A percentile compares a stretch with the other conserved stretches of the same genome.
phyloP scores from a whole-genome alignment of 164 flowering plant species.

The Malania oleifera region DNA sequence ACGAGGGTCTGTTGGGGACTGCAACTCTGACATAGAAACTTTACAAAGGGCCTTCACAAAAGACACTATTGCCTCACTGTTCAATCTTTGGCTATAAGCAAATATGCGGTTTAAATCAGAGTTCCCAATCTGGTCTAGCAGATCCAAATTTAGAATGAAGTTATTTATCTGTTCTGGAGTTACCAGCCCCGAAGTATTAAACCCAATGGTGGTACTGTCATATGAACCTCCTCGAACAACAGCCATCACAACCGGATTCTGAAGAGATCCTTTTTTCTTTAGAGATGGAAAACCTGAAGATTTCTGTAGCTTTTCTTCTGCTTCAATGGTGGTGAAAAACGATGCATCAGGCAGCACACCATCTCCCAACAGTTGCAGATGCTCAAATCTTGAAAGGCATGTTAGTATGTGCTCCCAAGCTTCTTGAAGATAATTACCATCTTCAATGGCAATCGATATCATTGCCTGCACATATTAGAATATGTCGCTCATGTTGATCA shows the following conservation, averaged over 20 bases:
- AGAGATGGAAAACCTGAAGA: constrained; percentile 50
- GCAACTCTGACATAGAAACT: constrained; percentile 91
- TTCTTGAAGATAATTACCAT: constrained; percentile 92
- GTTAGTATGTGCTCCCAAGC: constrained; percentile 98
- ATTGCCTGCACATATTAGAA: constrained; percentile 55
- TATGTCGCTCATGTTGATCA: not conserved
- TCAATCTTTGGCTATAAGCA: constrained; percentile 94
- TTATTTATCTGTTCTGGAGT: constrained; percentile 82
- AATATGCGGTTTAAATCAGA: constrained; percentile 95
- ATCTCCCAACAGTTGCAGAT: constrained; percentile 90
- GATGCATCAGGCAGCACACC: constrained; percentile 98
- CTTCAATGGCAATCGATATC: constrained; percentile 91
- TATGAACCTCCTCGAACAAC: constrained; percentile 98
- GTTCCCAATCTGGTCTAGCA: constrained; percentile 93
- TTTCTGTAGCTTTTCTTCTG: constrained; percentile 64
- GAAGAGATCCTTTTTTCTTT: constrained; percentile 79
- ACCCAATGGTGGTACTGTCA: constrained; percentile 69
- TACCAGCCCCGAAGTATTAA: constrained; percentile 53
- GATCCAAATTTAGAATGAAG: constrained; percentile 86
- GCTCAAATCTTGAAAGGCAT: constrained; percentile 95
- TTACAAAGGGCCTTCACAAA: constrained; percentile 95
- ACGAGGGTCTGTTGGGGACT: constrained; percentile 97
- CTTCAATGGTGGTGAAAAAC: constrained; percentile 55
- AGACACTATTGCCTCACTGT: constrained; percentile 94
- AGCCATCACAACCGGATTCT: constrained; percentile 87